Evolutionary conservation across 805 yeast species (phyloP).

Genomic region (Kuraishia floccosa): DNA sequence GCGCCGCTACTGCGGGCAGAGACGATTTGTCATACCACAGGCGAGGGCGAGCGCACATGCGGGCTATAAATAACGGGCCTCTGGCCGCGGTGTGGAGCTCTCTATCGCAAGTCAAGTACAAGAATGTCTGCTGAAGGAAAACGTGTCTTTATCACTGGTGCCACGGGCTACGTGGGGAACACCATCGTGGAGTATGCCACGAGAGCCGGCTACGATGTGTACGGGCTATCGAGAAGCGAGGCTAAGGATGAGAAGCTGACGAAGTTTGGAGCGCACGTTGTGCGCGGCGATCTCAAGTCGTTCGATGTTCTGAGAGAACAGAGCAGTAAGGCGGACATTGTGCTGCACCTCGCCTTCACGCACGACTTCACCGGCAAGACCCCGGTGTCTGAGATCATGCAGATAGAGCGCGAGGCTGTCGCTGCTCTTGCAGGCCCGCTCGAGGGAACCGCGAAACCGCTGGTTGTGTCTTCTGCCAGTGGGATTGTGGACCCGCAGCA

Average conservation of each 20-base stretch:
- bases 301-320: constrained; percentile 15
- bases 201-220: constrained; percentile 14
- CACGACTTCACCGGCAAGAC: constrained; percentile 16
- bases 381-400: constrained; percentile 7
- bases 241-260: constrained; percentile 15
- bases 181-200: not conserved
- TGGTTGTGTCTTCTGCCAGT: constrained; percentile 15
- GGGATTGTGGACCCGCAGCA: not conserved
- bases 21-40: too few relatives aligned
- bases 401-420: constrained; percentile 16
- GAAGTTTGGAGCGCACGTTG: constrained; percentile 12
- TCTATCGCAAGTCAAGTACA: not conserved
- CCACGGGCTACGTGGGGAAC: not conserved
- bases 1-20: too few relatives aligned
- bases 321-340: constrained; percentile 20
- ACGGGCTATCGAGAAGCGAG: constrained; percentile 21
- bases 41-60: too few relatives aligned
- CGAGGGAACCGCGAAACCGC: constrained; percentile 17
- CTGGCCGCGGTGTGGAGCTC: too few relatives aligned
- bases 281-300: constrained; percentile 17
- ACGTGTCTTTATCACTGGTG: not conserved
- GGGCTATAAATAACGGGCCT: too few relatives aligned
- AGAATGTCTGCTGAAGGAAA: not conserved
- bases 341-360: constrained; percentile 22
- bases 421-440: constrained; percentile 15